These are phyloP conservation scores for Lactarius akahatsu DNA, from an alignment of 768 basidiomycete species.

Conservation along the genomic window DNA sequence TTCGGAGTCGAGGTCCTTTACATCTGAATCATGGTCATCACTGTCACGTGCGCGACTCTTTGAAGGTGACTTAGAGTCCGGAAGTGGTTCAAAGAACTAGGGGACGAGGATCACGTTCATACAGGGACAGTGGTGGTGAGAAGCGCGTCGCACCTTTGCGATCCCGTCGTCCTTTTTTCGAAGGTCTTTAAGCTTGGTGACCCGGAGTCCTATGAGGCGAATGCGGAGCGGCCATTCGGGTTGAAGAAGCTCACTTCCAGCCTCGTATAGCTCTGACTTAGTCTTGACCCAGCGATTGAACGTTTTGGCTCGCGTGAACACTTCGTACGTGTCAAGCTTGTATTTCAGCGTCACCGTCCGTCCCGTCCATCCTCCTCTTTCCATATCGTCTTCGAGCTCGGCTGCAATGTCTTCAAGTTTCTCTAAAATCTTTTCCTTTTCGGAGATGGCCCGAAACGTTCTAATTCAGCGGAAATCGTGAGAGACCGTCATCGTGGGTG, in stretches of 20 bases:
- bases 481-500: constrained; percentile 2
- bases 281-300: constrained; percentile 70
- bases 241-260: constrained; percentile 77
- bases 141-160: constrained; percentile 55
- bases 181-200: constrained; percentile 88
- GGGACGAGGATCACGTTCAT: neutral
- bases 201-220: constrained; percentile 82
- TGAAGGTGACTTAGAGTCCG: constrained; percentile 35
- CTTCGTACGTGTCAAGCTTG: constrained; percentile 89
- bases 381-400: constrained; percentile 81
- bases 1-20: constrained; percentile 46
- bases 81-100: constrained; percentile 58
- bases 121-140: constrained; percentile 4
- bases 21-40: constrained; percentile 41
- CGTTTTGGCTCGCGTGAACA: constrained; percentile 82
- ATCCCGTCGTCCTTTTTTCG: constrained; percentile 55
- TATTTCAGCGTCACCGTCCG: constrained; percentile 90
- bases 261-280: constrained; percentile 75
- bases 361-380: constrained; percentile 76
- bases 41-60: constrained; percentile 41
- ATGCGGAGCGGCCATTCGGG: constrained; percentile 78
- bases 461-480: constrained; percentile 40
- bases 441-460: constrained; percentile 69
- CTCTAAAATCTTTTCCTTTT: constrained; percentile 63
- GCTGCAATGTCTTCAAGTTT: constrained; percentile 81